Conservation (phyloP, 2,329 filamentous ascomycete species). For the Clonostachys chloroleuca region DNA sequence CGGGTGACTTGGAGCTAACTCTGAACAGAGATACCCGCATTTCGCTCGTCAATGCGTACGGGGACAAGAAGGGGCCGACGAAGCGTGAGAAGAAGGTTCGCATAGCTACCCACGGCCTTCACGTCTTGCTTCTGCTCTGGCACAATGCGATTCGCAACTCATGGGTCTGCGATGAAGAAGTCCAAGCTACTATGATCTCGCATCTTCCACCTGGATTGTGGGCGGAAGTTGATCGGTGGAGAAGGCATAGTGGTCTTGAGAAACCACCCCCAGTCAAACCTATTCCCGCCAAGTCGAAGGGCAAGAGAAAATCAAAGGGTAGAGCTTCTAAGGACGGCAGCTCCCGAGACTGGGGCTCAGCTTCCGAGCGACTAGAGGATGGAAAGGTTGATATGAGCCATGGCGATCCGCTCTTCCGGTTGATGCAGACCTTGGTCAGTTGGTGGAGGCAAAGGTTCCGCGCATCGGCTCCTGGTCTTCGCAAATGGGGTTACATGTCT, state of each 20-base stretch:
- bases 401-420: conserved; percentile 73
- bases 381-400: conserved; percentile 73
- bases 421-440: conserved; percentile 71
- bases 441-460: conserved; percentile 89
- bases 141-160: conserved; percentile 84
- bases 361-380: conserved; percentile 64
- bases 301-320: conserved; percentile 22
- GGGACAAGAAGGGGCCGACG: conserved; percentile 75
- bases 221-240: conserved; percentile 72
- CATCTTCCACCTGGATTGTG: conserved; percentile 65
- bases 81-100: conserved; percentile 81
- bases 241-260: conserved; percentile 60
- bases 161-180: conserved; percentile 74
- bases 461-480: conserved; percentile 70
- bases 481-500: conserved; percentile 87
- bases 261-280: conserved; percentile 25
- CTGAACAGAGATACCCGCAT: conserved; percentile 55
- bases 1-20: conserved; percentile 71
- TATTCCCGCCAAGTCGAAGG: conserved; percentile 12
- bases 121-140: conserved; percentile 83
- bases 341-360: conserved; percentile 62
- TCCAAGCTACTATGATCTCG: conserved; percentile 73
- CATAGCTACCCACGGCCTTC: conserved; percentile 76
- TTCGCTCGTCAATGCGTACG: conserved; percentile 56
- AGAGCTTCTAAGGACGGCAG: conserved; percentile 24